Evolutionary conservation across 2,329 filamentous ascomycete species (phyloP), one percentile per base, ranked within the genome.

Genomic region (Fusarium multiceps): DNA sequence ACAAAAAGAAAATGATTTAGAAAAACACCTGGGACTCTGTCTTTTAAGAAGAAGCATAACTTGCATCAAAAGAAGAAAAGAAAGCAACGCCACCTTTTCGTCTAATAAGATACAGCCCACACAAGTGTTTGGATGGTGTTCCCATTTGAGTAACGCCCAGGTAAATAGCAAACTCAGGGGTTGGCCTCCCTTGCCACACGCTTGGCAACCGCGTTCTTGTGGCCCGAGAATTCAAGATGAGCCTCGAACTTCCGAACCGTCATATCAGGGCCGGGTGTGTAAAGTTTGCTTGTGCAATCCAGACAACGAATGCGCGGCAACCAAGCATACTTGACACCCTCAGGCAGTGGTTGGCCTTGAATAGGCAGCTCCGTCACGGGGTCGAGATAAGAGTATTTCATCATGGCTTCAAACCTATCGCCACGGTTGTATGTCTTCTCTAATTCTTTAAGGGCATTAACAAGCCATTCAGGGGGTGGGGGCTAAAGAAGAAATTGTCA

Each of bases 251-350:
- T 97, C 47, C 90, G 90, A 7, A 95, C 92, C 4, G 93, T 94
- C 78, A 88, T 92, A 25, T 91, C 93, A 0, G 94, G 93, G 0
- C 94, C 93, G 0, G 94, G 93, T 0, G 94, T 97, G 80, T 99
- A 99, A 13, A 97, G 84, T 80, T 98, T 98, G 30, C 93, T 93
- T 0, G 93, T 93, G 78, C 96, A 98, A 79, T 99, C 96, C 48
- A 91, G 88, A 79, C 96, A 99, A 62, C 93, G 88, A 69, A 99
- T 98, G 53, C 96, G 87, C 11, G 96, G 96, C 51, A 97, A 85
- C 80, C 92, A 98, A 81, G 92, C 92, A 73, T 91, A 93, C 75
- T 91, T 92, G 66, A 93, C 84, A 66, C 91, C 88, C 65, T 86
- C 83, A 56, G 87, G 90, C 11, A 86, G 82, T 18, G 85, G 83